Conservation (phyloP, 129 eudicot genomes). For the Solidago caesia region DNA sequence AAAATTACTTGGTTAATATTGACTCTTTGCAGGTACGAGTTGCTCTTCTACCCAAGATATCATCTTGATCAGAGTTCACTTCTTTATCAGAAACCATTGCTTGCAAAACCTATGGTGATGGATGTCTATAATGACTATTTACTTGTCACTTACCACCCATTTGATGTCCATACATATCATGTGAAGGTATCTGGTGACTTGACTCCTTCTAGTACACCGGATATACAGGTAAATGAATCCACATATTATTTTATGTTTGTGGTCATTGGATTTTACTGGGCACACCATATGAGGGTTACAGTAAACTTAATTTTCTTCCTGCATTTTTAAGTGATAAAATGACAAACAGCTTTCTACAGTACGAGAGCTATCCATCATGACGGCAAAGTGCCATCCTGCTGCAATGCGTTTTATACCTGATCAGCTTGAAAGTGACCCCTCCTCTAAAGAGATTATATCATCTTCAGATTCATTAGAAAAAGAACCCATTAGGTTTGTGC, state of each 20-base stretch:
- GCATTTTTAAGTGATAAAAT: conserved; percentile 94
- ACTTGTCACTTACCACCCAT: conserved; percentile 93
- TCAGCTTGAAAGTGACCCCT: conserved; percentile 55
- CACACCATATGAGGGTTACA: conserved; percentile 24
- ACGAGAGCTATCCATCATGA: conserved; percentile 98
- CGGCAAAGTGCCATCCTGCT: conserved; percentile 96
- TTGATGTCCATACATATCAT: conserved; percentile 89
- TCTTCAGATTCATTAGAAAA: conserved; percentile 44
- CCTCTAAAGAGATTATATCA: conserved; percentile 42
- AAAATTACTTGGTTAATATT: neutral
- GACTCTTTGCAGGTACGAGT: conserved; percentile 73
- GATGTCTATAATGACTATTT: conserved; percentile 91
- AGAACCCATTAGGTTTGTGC: conserved; percentile 77
- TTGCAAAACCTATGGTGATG: conserved; percentile 90
- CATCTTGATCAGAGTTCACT: conserved; percentile 96
- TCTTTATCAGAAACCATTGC: conserved; percentile 73
- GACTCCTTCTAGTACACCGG: conserved; percentile 77
- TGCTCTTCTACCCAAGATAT: conserved; percentile 95
- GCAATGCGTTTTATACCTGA: conserved; percentile 93
- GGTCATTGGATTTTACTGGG: neutral
- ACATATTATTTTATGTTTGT: conserved; percentile 12
- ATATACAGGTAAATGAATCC: conserved; percentile 62
- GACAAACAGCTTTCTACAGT: conserved; percentile 99
- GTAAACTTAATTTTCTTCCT: conserved; percentile 38
- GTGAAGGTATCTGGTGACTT: conserved; percentile 80